phyloP scores from a whole-genome alignment of 768 basidiomycete species.

The Boletales sp. region DNA sequence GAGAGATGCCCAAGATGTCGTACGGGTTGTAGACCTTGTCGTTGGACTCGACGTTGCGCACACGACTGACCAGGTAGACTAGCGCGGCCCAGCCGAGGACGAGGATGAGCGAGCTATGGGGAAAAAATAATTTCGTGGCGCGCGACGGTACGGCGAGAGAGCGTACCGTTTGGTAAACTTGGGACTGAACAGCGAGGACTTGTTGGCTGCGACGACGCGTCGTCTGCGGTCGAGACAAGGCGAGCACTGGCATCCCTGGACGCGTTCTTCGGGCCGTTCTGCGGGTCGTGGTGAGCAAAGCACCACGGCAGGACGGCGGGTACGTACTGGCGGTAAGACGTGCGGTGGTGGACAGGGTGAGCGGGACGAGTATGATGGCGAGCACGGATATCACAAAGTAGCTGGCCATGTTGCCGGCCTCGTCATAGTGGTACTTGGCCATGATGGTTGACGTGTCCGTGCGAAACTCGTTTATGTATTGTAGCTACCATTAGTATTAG shows the following conservation, averaged over 20 bases:
- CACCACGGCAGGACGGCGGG: not conserved
- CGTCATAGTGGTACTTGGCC: constrained; percentile 85
- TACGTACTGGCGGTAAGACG: constrained; percentile 43
- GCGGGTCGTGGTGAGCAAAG: constrained; percentile 6
- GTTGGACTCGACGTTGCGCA: constrained; percentile 50
- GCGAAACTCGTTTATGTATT: no score
- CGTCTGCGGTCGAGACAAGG: constrained; percentile 56
- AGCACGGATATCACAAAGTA: constrained; percentile 93
- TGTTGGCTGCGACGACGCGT: constrained; percentile 38
- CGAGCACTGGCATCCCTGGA: constrained; percentile 55
- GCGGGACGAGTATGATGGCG: constrained; percentile 75
- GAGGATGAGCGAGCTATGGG: constrained; percentile 61
- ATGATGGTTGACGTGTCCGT: constrained; percentile 34
- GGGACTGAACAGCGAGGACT: constrained; percentile 46
- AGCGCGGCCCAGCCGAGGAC: constrained; percentile 73
- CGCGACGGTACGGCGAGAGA: no score
- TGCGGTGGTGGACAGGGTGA: constrained; percentile 55
- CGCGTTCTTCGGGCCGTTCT: constrained; percentile 33
- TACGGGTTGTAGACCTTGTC: constrained; percentile 89
- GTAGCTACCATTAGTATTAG: no score
- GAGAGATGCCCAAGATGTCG: constrained; percentile 78
- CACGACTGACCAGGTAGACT: constrained; percentile 64
- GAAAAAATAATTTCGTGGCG: no score
- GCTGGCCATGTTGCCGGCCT: constrained; percentile 79
- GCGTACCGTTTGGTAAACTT: constrained; percentile 51